Evolutionary conservation across 495 filamentous ascomycete genomes (phyloP).

Genomic region (Cercophora samala): DNA sequence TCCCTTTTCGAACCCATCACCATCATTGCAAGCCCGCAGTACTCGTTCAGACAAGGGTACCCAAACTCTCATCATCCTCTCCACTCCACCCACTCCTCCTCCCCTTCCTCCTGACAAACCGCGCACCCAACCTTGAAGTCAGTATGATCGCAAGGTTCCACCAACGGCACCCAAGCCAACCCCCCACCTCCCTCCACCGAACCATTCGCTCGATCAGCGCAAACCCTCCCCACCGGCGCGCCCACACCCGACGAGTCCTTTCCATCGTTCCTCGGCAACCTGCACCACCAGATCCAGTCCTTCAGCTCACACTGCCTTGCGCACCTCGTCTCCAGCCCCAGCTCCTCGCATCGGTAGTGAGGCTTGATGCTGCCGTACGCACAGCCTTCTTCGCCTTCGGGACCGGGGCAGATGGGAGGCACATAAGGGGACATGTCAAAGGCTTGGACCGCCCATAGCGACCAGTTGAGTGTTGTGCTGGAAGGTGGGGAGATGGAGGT

Average conservation of each 20-base stretch:
- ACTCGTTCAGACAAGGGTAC: neutral
- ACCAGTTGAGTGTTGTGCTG: constrained; percentile 12
- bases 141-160: constrained; percentile 29
- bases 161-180: constrained; percentile 7
- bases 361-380: constrained; percentile 20
- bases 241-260: neutral
- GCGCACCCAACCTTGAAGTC: constrained; percentile 22
- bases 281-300: constrained; percentile 26
- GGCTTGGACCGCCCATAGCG: constrained; percentile 15
- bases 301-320: constrained; percentile 23
- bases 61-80: neutral
- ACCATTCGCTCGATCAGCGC: constrained; percentile 20
- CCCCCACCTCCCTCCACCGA: neutral
- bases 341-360: constrained; percentile 12
- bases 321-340: constrained; percentile 20
- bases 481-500: neutral
- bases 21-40: too few species aligned
- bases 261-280: neutral
- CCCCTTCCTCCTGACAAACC: constrained; percentile 9
- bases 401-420: constrained; percentile 27
- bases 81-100: neutral
- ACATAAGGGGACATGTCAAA: constrained; percentile 32
- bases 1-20: too few species aligned
- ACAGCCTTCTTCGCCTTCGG: constrained; percentile 24
- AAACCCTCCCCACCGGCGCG: constrained; percentile 49